phyloP scores from a whole-genome alignment of 192 early-diverging fungal genomes.

The Glomus cerebriforme region DNA sequence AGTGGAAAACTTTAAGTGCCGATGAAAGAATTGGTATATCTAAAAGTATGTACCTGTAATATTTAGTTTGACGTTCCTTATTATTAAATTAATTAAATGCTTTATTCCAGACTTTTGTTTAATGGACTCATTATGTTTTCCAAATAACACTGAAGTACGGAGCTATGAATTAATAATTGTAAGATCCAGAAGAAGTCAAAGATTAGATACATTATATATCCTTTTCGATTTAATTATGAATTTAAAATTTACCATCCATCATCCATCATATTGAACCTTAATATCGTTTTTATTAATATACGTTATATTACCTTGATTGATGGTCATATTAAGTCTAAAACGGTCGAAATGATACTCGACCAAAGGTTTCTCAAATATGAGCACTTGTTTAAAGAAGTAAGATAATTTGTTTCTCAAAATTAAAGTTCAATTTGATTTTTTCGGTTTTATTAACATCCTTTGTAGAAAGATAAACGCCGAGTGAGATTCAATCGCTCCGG shows the following conservation, averaged over 20 bases:
- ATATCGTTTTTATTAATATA: not conserved
- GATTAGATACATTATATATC: not conserved
- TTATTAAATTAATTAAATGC: too few species aligned
- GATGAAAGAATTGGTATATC: not conserved
- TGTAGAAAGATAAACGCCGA: not conserved
- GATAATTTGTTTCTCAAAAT: not conserved
- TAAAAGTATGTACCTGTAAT: not conserved
- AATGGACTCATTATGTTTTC: not conserved
- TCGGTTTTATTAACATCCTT: not conserved
- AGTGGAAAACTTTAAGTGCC: not conserved
- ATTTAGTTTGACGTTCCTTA: too few species aligned
- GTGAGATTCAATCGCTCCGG: not conserved
- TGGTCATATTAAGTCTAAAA: not conserved
- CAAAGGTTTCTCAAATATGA: not conserved
- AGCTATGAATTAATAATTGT: not conserved
- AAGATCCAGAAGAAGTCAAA: not conserved
- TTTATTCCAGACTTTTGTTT: not conserved
- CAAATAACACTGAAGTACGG: not conserved
- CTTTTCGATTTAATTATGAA: not conserved
- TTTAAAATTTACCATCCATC: not conserved
- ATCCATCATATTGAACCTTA: not conserved
- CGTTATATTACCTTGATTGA: not conserved
- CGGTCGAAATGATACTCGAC: not conserved
- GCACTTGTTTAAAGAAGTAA: not conserved
- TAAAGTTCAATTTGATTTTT: not conserved